Conservation (phyloP, 495 filamentous ascomycete genomes). For the Podospora tetraspora region DNA sequence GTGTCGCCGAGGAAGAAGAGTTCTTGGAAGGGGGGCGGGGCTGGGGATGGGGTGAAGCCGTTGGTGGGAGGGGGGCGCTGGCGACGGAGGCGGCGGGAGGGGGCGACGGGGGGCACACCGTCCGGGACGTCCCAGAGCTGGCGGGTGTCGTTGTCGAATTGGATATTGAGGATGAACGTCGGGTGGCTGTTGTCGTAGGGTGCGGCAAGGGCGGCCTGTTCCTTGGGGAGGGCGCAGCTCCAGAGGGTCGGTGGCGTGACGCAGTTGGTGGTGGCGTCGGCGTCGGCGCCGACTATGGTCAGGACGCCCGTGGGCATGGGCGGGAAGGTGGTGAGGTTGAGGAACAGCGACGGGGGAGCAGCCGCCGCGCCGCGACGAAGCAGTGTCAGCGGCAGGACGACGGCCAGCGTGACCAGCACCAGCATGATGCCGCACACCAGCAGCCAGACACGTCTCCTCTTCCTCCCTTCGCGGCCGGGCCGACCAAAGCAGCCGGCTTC, state of each 20-base stretch:
- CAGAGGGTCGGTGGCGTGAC: constrained; percentile 65
- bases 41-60: constrained; percentile 48
- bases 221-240: constrained; percentile 78
- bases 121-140: constrained; percentile 38
- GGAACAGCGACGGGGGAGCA: constrained; percentile 46
- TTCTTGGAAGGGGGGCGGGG: constrained; percentile 61
- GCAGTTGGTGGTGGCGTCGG: constrained; percentile 56
- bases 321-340: constrained; percentile 81
- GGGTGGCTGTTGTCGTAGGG: constrained; percentile 62
- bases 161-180: constrained; percentile 73
- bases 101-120: constrained; percentile 28
- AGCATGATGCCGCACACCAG: constrained; percentile 50
- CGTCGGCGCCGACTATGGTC: constrained; percentile 64
- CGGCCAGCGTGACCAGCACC: constrained; percentile 52
- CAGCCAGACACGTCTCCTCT: constrained; percentile 57
- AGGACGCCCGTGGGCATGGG: constrained; percentile 77
- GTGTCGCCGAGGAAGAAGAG: constrained; percentile 76
- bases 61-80: background rate
- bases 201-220: constrained; percentile 54
- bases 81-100: constrained; percentile 12
- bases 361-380: constrained; percentile 40
- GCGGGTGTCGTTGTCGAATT: constrained; percentile 66
- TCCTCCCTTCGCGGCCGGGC: constrained; percentile 57
- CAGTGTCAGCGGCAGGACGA: constrained; percentile 57
- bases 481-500: constrained; percentile 57